Conservation (phyloP, 805 yeast species). For the Metschnikowia sp. region DNA sequence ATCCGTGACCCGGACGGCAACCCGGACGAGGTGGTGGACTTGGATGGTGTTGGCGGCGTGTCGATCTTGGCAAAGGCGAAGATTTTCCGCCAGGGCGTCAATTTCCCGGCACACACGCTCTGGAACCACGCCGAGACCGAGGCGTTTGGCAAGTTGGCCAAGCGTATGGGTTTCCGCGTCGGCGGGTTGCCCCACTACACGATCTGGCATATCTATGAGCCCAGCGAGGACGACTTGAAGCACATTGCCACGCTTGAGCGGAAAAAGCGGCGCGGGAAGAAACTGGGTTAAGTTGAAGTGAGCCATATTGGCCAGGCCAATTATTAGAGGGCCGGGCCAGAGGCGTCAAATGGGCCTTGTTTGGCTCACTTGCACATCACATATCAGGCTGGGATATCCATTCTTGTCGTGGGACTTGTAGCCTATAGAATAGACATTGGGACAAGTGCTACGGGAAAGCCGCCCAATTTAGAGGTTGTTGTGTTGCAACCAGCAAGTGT, state of each 20-base stretch:
- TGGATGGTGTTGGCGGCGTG: slow-evolving; percentile 89
- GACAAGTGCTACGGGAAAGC: no score
- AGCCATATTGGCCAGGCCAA: no score
- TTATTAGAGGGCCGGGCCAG: no score
- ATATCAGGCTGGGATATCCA: no score
- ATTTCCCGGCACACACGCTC: slow-evolving; percentile 81
- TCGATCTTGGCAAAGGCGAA: slow-evolving; percentile 73
- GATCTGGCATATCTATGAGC: slow-evolving; percentile 87
- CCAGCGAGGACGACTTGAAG: slow-evolving; percentile 77
- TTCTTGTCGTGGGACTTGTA: no score
- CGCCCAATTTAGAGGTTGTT: no score
- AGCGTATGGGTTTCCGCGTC: slow-evolving; percentile 71
- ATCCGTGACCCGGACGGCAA: slow-evolving; percentile 60
- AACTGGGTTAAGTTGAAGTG: background rate
- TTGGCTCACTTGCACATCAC: no score
- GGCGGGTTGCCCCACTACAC: slow-evolving; percentile 91
- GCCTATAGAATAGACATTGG: no score
- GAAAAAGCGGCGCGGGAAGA: slow-evolving; percentile 48
- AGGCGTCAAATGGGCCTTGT: no score
- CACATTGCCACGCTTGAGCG: slow-evolving; percentile 69
- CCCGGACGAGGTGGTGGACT: slow-evolving; percentile 58
- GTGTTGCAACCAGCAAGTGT: no score
- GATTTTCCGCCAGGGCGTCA: slow-evolving; percentile 73
- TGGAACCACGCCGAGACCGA: slow-evolving; percentile 86
- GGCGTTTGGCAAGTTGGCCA: slow-evolving; percentile 82